Evolutionary conservation across 2,329 filamentous ascomycete genomes (phyloP).

Genomic region (Epichloe typhina): DNA sequence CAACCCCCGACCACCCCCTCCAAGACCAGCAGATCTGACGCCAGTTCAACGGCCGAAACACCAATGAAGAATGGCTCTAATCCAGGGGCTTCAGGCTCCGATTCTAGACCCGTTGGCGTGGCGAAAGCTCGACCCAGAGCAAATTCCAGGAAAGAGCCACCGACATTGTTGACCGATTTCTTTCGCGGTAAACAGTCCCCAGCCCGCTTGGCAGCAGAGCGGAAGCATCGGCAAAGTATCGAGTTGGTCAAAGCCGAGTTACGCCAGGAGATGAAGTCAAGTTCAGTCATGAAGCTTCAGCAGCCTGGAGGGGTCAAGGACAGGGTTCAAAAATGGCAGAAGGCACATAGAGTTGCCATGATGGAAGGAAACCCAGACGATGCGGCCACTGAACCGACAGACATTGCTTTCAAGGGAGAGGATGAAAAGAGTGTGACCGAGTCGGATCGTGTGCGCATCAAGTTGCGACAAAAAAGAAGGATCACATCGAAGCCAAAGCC

Average conservation of each 20-base stretch:
- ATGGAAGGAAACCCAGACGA: conserved; percentile 35
- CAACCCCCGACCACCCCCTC: conserved; percentile 5
- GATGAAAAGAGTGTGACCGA: conserved; percentile 46
- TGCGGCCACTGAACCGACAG: conserved; percentile 43
- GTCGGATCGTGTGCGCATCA: conserved; percentile 45
- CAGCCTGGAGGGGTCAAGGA: conserved; percentile 58
- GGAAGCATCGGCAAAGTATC: conserved; percentile 41
- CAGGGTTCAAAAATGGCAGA: conserved; percentile 77
- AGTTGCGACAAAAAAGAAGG: conserved; percentile 33
- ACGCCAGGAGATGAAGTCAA: conserved; percentile 42
- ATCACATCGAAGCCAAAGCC: conserved; percentile 18
- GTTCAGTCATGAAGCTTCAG: conserved; percentile 43
- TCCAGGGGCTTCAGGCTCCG: conserved; percentile 19
- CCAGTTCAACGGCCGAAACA: conserved; percentile 1
- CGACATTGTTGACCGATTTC: conserved; percentile 43
- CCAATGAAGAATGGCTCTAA: conserved; percentile 7
- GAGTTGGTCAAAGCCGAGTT: conserved; percentile 43
- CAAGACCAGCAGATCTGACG: conserved; percentile 2
- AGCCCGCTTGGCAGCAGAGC: conserved; percentile 38
- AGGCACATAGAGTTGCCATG: conserved; percentile 56
- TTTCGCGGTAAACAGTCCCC: conserved; percentile 43
- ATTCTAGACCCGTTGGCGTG: conserved; percentile 28
- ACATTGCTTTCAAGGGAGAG: conserved; percentile 47
- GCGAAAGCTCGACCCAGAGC: conserved; percentile 19
- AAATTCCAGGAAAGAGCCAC: conserved; percentile 25